These are phyloP conservation scores for Capsicum chinense DNA, from an alignment of 257 asterid species.

Conservation along the genomic window DNA sequence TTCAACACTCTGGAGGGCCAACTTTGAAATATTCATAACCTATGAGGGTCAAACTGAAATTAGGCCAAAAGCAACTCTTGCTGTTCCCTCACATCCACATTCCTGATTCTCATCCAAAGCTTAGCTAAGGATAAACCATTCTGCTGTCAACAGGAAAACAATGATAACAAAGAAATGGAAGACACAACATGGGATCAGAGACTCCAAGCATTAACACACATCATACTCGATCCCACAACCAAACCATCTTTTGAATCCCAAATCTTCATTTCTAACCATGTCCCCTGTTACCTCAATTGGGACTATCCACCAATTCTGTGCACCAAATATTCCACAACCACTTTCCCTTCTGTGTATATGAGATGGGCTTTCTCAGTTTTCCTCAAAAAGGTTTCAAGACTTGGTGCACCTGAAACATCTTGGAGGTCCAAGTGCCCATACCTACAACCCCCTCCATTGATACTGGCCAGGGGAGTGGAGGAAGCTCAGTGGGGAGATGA, in stretches of 20 bases:
- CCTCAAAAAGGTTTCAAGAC: conserved; percentile 53
- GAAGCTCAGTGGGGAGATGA: conserved; percentile 77
- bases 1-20: not conserved
- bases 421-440: conserved; percentile 95
- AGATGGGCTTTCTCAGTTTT: conserved; percentile 63
- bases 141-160: not conserved
- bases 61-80: not conserved
- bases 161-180: conserved; percentile 48
- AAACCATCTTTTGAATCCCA: conserved; percentile 79
- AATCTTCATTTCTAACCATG: conserved; percentile 65
- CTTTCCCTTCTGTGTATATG: conserved; percentile 42
- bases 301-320: conserved; percentile 94
- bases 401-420: conserved; percentile 63
- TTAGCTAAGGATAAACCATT: not conserved
- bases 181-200: conserved; percentile 72
- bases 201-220: conserved; percentile 69
- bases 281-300: conserved; percentile 93
- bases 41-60: not conserved
- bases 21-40: not conserved
- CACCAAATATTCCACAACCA: conserved; percentile 38
- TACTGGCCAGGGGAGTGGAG: conserved; percentile 74
- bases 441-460: conserved; percentile 68
- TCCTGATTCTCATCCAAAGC: not conserved
- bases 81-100: conserved; percentile 22
- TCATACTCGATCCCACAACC: conserved; percentile 65